phyloP scores from a whole-genome alignment of 192 early-diverging fungal species.

The Neocallimastix lanati region DNA sequence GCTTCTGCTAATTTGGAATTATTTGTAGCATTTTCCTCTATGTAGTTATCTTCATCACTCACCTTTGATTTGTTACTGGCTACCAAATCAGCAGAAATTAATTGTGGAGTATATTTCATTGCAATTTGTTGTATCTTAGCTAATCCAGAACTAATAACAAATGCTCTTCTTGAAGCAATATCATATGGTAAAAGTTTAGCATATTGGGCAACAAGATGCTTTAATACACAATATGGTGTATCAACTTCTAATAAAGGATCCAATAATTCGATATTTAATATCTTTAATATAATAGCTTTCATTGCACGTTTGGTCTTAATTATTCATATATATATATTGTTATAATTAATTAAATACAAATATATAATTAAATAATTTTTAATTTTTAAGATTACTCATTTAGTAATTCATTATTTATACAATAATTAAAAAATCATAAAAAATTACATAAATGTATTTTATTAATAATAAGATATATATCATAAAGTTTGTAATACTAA shows the following conservation, averaged over 20 bases:
- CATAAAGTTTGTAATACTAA: too few species aligned
- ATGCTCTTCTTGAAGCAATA: constrained; percentile 23
- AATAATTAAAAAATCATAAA: too few species aligned
- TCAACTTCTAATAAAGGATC: constrained; percentile 25
- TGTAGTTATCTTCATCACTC: not conserved
- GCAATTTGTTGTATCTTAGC: constrained; percentile 35
- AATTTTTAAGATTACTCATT: too few species aligned
- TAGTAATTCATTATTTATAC: too few species aligned
- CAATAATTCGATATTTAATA: constrained; percentile 22
- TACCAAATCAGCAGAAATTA: constrained; percentile 1
- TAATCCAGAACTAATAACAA: constrained; percentile 29
- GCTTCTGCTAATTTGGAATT: constrained; percentile 36
- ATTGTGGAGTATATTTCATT: constrained; percentile 7
- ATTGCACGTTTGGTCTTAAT: constrained; percentile 27
- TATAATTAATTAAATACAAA: too few species aligned
- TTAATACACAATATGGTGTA: constrained; percentile 31
- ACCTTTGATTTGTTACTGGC: not conserved
- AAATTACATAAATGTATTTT: too few species aligned
- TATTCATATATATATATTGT: too few species aligned
- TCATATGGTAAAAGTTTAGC: constrained; percentile 38
- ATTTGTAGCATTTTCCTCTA: constrained; percentile 4
- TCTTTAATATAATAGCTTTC: constrained; percentile 31
- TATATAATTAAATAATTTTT: too few species aligned
- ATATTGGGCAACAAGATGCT: constrained; percentile 37
- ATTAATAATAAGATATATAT: too few species aligned